phyloP scores from a whole-genome alignment of 306 rosid species.

The Potentilla sterilis region DNA sequence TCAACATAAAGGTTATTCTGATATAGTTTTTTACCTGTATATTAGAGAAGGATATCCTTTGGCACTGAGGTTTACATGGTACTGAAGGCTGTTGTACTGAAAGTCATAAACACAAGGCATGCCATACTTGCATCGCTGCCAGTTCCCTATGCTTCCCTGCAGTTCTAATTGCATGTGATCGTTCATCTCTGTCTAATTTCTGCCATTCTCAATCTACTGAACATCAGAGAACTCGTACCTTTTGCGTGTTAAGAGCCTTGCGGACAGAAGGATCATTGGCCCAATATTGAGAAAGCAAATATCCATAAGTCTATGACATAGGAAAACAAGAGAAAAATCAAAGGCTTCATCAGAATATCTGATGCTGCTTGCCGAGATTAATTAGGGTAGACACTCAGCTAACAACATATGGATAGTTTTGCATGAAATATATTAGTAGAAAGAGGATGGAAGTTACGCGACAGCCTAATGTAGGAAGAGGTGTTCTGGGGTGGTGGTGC shows the following conservation, averaged over 20 bases:
- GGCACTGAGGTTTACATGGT: neutral
- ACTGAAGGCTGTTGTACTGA: slow-evolving; percentile 13
- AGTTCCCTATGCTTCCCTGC: slow-evolving; percentile 58
- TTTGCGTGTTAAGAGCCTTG: slow-evolving; percentile 40
- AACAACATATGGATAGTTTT: neutral
- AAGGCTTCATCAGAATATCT: neutral
- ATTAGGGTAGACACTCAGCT: neutral
- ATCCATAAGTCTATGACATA: slow-evolving; percentile 14
- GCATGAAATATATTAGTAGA: neutral
- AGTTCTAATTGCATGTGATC: neutral
- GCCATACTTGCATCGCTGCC: slow-evolving; percentile 42
- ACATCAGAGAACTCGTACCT: slow-evolving; percentile 35
- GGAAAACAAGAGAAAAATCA: neutral
- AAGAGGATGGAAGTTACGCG: slow-evolving; percentile 24
- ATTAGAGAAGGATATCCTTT: slow-evolving; percentile 47
- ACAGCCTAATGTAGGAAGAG: slow-evolving; percentile 34
- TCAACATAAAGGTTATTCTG: neutral
- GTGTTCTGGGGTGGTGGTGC: slow-evolving; percentile 5
- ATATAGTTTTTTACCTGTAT: neutral
- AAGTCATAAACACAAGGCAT: neutral
- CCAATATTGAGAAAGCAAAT: slow-evolving; percentile 45
- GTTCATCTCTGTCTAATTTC: neutral
- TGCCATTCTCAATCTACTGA: neutral
- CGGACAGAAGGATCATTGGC: slow-evolving; percentile 57
- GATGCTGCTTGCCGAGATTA: too few relatives aligned